These are phyloP conservation scores for Carex littledalei DNA, from an alignment of 176 grass and related monocot species.

Conservation along the genomic window DNA sequence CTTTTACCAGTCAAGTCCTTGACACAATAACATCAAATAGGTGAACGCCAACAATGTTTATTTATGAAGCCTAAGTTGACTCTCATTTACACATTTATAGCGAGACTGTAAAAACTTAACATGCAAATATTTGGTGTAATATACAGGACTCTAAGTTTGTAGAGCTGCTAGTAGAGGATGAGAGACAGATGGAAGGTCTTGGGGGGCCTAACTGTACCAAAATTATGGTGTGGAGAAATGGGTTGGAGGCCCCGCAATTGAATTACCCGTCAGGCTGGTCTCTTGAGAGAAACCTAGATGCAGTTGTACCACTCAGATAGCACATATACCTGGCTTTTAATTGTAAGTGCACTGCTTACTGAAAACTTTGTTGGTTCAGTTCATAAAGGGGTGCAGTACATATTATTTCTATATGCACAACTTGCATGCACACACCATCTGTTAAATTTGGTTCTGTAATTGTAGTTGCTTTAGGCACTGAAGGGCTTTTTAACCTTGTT, in stretches of 20 bases:
- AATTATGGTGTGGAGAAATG: slow-evolving; percentile 80
- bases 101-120: background rate
- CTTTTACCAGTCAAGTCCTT: background rate
- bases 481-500: slow-evolving; percentile 39
- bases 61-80: background rate
- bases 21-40: slow-evolving; percentile 6
- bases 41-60: background rate
- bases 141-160: slow-evolving; percentile 75
- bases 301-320: slow-evolving; percentile 40
- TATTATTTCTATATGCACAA: background rate
- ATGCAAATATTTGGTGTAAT: slow-evolving; percentile 27
- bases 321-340: slow-evolving; percentile 14
- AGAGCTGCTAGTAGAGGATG: slow-evolving; percentile 79
- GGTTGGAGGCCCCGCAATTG: slow-evolving; percentile 46
- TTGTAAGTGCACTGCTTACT: slow-evolving; percentile 23
- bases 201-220: slow-evolving; percentile 59
- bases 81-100: background rate
- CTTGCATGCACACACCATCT: background rate
- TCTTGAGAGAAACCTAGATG: slow-evolving; percentile 52
- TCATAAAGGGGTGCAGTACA: background rate
- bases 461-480: background rate
- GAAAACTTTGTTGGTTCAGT: slow-evolving; percentile 3
- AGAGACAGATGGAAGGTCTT: slow-evolving; percentile 77
- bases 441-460: background rate
- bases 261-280: slow-evolving; percentile 60